Base-by-base conservation (phyloP, 1,139 yeast genomes). In the Casaregolazyma suthepensis region DNA sequence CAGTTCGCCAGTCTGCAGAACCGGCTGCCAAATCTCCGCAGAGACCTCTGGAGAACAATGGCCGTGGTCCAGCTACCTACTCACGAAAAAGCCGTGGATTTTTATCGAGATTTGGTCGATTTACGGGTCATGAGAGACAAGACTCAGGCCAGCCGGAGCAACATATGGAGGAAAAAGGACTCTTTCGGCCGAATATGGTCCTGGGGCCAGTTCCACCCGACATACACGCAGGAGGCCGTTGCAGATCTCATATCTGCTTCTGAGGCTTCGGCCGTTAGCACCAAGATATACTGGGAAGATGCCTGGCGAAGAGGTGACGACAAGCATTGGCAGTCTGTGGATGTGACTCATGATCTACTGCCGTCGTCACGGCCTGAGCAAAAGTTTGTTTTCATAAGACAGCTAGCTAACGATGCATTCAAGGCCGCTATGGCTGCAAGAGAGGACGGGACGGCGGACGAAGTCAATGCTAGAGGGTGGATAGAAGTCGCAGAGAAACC, bases 21-120 rank as follows among this genome's bases (percentile, higher is more conserved):
- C 74, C 77, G 87, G 65, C 80, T 79, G 63, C 98, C 98, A 5
- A 65, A 71, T 4, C 45, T 52, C 23, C 83, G 98, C 71, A 79
- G 83, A 62, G 98, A 91, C 70, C 76, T 89, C 53, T 91, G 98
- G 98, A 78, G 93, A 63, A 79, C 91, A 54, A 82, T 91, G 89
- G 88, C 95, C 52, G 94, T 90, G 50, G 91, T 88, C 1, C 83
- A 82, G 59, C 81, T 88, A 59, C 76, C 77, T 45, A 72, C 73
- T 52, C 83, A 85, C 67, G 84, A 82, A 54, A 73, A 78, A 52
- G 89, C 96, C 1, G 80, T 82, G 18, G 82, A 85, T 51, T 85
- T 94, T 7, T 89, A 84, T 71, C 80, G 85, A 59, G 87, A 85
- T 29, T 75, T 91, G 56, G 83, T 87, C 5, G 81, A 85, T 63